A percentile compares a stretch with the other conserved stretches of the same genome.
Evolutionary conservation across 495 filamentous ascomycete genomes (phyloP).

Genomic region (Annulohypoxylon bovei): DNA sequence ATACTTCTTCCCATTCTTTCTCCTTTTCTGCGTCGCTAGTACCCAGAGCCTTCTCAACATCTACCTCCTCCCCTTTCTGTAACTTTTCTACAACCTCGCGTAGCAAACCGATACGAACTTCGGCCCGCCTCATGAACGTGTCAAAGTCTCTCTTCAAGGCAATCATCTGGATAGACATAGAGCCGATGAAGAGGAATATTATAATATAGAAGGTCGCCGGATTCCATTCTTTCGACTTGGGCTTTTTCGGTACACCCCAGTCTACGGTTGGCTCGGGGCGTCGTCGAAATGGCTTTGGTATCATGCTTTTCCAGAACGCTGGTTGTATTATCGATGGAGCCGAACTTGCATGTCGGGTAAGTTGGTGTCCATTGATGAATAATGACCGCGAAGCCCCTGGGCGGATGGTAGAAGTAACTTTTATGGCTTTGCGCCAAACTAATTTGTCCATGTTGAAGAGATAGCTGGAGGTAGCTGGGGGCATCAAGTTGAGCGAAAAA

Average conservation of each 20-base stretch:
- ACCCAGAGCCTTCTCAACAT: constrained; percentile 85
- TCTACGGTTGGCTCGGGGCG: constrained; percentile 20
- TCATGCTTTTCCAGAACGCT: constrained; percentile 75
- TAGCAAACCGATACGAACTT: constrained; percentile 79
- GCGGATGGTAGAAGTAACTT: not conserved
- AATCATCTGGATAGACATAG: constrained; percentile 93
- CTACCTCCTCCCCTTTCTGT: constrained; percentile 86
- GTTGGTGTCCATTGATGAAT: constrained; percentile 10
- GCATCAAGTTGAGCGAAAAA: not conserved
- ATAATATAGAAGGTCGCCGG: constrained; percentile 92
- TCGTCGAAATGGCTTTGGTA: constrained; percentile 62
- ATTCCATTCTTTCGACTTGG: constrained; percentile 80
- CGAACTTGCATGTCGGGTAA: constrained; percentile 41
- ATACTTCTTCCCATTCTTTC: constrained; percentile 89
- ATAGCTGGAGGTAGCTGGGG: not conserved
- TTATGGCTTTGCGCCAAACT: constrained; percentile 27
- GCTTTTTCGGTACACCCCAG: constrained; percentile 43
- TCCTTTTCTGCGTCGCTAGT: constrained; percentile 81
- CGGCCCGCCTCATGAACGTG: constrained; percentile 75
- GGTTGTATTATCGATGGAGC: constrained; percentile 68
- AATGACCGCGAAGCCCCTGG: not conserved
- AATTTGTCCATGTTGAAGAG: constrained; percentile 35
- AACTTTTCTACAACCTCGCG: constrained; percentile 85
- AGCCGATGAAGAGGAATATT: constrained; percentile 90
- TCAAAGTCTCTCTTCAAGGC: constrained; percentile 77